A percentile compares a stretch with the other conserved stretches of the same genome.
Evolutionary conservation across 1,284 basidiomycete species (phyloP).

Genomic region (Irpex sp.): DNA sequence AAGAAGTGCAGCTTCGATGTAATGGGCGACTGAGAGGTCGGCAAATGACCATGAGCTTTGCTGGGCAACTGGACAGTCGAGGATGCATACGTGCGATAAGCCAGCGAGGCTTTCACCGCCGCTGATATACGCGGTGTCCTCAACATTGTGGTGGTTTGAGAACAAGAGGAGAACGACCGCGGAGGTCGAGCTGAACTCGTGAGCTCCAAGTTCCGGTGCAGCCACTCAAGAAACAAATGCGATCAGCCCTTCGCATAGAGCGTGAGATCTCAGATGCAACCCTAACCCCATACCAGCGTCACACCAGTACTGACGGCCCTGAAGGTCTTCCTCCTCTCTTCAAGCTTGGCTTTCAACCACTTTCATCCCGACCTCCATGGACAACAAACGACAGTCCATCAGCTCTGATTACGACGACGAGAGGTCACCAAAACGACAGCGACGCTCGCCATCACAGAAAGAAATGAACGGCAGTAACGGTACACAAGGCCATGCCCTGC

Average conservation of each 20-base stretch:
- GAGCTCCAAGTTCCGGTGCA: slow-evolving; percentile 3
- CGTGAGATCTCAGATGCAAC: background rate
- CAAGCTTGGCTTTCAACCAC: background rate
- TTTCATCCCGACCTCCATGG: slow-evolving; percentile 13
- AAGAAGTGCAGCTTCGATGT: slow-evolving; percentile 70
- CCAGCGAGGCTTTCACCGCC: slow-evolving; percentile 7
- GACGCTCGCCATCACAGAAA: slow-evolving; percentile 21
- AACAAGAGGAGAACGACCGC: slow-evolving; percentile 8
- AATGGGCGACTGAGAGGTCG: slow-evolving; percentile 63
- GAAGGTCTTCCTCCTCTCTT: background rate
- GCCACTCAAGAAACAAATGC: background rate
- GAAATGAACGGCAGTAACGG: slow-evolving; percentile 17
- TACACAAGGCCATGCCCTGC: slow-evolving; percentile 28
- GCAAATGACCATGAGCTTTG: slow-evolving; percentile 43
- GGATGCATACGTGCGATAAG: slow-evolving; percentile 22
- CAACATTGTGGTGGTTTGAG: slow-evolving; percentile 18
- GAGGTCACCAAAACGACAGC: slow-evolving; percentile 29
- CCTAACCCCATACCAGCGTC: background rate
- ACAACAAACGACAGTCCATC: slow-evolving; percentile 20
- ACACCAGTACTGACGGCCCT: background rate
- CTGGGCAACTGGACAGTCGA: slow-evolving; percentile 22
- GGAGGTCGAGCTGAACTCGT: background rate
- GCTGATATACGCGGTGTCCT: slow-evolving; percentile 18
- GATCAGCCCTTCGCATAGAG: background rate
- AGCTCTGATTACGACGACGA: slow-evolving; percentile 27